Conservation (phyloP, 345 rosid genomes). For the Balakata baccata region DNA sequence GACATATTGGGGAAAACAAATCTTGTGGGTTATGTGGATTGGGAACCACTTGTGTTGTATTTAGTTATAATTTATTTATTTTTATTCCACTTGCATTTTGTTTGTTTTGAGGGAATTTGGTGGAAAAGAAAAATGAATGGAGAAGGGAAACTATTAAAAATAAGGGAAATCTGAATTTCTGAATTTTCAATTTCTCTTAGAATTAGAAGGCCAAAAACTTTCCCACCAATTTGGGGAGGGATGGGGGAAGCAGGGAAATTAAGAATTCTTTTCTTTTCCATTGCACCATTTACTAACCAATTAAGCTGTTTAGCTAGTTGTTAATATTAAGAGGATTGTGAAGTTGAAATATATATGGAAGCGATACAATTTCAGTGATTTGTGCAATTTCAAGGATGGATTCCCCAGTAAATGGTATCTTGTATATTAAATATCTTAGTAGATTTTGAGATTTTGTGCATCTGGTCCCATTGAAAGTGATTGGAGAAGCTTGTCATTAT, state of each 20-base stretch:
- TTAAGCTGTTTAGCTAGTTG: too few species aligned
- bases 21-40: conserved; percentile 19
- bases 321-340: too few species aligned
- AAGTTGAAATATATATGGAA: not conserved
- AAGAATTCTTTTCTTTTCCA: too few species aligned
- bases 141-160: too few species aligned
- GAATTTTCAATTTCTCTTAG: too few species aligned
- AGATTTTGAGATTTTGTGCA: conserved; percentile 15
- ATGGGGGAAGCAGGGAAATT: too few species aligned
- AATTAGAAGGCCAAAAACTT: too few species aligned
- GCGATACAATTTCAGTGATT: not conserved
- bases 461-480: conserved; percentile 24
- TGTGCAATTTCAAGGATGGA: not conserved
- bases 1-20: conserved; percentile 21
- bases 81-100: not conserved
- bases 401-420: not conserved
- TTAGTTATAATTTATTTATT: not conserved
- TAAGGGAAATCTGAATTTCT: too few species aligned
- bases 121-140: too few species aligned
- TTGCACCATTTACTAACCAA: too few species aligned
- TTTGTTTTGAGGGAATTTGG: too few species aligned
- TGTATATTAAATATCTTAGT: not conserved
- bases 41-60: not conserved
- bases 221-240: too few species aligned
- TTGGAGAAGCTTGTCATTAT: conserved; percentile 24